phyloP scores from a whole-genome alignment of 78 protist genomes.

The slime mould (Dictyostelium discoideum) region DNA sequence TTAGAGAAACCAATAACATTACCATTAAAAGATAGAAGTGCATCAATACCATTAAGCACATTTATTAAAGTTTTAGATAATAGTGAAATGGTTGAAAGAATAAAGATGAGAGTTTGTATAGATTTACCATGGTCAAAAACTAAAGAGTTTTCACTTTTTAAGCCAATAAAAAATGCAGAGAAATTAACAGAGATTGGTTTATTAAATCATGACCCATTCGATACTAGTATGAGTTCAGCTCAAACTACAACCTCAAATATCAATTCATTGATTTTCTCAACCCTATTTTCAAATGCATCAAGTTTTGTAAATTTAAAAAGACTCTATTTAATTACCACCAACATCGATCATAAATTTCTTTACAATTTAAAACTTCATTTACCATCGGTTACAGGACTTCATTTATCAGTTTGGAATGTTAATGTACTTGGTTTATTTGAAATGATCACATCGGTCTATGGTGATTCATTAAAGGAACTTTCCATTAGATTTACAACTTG shows the following conservation, averaged over 20 bases:
- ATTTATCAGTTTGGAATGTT: conserved; percentile 68
- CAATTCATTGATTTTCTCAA: conserved; percentile 28
- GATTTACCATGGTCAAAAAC: conserved; percentile 57
- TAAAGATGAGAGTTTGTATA: conserved; percentile 53
- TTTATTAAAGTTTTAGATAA: background rate
- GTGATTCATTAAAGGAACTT: conserved; percentile 27
- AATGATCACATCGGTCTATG: conserved; percentile 25
- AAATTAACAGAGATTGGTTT: conserved; percentile 50
- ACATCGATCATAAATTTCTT: conserved; percentile 1
- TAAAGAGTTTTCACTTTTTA: conserved; percentile 13
- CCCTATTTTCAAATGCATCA: conserved; percentile 8
- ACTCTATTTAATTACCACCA: conserved; percentile 39
- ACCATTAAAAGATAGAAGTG: conserved; percentile 44
- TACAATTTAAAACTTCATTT: conserved; percentile 4
- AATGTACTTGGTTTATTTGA: background rate
- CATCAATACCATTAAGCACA: conserved; percentile 21
- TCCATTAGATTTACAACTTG: conserved; percentile 53
- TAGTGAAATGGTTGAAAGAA: background rate
- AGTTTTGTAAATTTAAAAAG: conserved; percentile 51
- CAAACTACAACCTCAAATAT: conserved; percentile 10
- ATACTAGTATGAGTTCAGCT: conserved; percentile 63
- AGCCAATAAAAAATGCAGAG: conserved; percentile 30
- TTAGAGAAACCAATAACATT: conserved; percentile 68
- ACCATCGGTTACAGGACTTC: conserved; percentile 40
- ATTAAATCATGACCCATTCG: conserved; percentile 44